Conservation (phyloP, 495 filamentous ascomycete genomes). For the Gamarada debralockiae region DNA sequence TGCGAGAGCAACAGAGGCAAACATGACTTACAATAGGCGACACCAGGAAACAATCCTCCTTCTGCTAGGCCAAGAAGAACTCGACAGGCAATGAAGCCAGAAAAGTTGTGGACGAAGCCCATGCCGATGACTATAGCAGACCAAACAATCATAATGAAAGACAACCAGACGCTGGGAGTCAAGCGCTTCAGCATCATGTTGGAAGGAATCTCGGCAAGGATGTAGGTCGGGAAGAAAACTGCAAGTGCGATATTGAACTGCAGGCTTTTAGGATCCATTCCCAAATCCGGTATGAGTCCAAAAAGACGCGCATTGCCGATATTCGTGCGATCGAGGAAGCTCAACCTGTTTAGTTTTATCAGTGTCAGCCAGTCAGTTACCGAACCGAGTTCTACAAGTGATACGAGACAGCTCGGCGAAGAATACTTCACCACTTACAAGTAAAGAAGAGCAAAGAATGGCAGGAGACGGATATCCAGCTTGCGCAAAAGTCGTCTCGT, state of each 20-base stretch:
- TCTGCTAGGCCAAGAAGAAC: constrained; percentile 62
- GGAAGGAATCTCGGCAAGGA: constrained; percentile 56
- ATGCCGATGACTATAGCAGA: constrained; percentile 53
- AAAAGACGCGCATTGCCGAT: not conserved
- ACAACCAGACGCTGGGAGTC: constrained; percentile 54
- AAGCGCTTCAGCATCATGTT: constrained; percentile 63
- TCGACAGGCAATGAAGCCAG: constrained; percentile 53
- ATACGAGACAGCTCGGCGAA: too few relatives aligned
- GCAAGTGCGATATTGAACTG: constrained; percentile 55
- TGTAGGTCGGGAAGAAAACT: constrained; percentile 63
- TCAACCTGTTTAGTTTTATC: not conserved
- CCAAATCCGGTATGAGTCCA: constrained; percentile 27
- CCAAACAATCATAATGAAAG: constrained; percentile 46
- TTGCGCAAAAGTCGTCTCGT: too few relatives aligned
- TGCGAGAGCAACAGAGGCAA: too few relatives aligned
- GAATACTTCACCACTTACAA: too few relatives aligned
- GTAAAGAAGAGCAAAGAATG: too few relatives aligned
- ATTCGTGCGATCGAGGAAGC: too few relatives aligned
- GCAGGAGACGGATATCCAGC: too few relatives aligned
- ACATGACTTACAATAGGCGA: too few relatives aligned
- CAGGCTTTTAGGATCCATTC: constrained; percentile 41
- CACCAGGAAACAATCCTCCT: constrained; percentile 60
- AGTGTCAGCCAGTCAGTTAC: too few relatives aligned
- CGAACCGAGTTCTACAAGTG: too few relatives aligned
- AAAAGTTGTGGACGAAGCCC: constrained; percentile 50